Evolutionary conservation across 257 asterid species (phyloP).

Genomic region (Apocynum venetum): DNA sequence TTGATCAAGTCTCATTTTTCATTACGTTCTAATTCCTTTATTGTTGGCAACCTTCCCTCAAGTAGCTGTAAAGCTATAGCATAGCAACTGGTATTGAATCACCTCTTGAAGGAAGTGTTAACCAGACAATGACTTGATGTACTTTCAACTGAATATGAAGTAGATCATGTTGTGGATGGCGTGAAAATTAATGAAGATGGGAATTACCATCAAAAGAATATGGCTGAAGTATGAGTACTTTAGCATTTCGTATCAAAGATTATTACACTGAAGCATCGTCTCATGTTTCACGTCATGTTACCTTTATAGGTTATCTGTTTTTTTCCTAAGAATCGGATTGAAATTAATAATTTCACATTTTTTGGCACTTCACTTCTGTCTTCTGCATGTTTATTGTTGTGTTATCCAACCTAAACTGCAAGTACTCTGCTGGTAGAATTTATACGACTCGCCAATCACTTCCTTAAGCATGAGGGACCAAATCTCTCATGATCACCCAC

Average conservation of each 20-base stretch:
- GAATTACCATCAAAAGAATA: not conserved
- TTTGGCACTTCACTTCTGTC: not conserved
- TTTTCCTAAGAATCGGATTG: not conserved
- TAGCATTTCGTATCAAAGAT: not conserved
- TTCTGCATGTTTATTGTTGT: not conserved
- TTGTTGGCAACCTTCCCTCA: not conserved
- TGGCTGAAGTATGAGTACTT: not conserved
- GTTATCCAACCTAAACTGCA: not conserved
- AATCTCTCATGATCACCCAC: constrained; percentile 36
- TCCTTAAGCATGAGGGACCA: constrained; percentile 43
- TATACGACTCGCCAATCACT: constrained; percentile 34
- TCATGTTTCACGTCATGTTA: not conserved
- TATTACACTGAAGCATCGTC: not conserved
- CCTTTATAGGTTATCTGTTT: not conserved
- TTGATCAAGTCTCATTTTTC: not conserved
- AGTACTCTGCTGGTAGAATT: constrained; percentile 38
- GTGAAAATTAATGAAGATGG: not conserved
- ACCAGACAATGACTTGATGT: not conserved
- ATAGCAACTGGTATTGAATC: not conserved
- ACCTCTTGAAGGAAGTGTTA: not conserved
- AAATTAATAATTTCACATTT: not conserved
- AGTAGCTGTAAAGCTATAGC: not conserved
- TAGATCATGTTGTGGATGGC: not conserved
- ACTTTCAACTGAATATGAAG: not conserved
- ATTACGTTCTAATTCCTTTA: not conserved